Evolutionary conservation across 305 asterid species (phyloP).

Genomic region (Striga hermonthica): DNA sequence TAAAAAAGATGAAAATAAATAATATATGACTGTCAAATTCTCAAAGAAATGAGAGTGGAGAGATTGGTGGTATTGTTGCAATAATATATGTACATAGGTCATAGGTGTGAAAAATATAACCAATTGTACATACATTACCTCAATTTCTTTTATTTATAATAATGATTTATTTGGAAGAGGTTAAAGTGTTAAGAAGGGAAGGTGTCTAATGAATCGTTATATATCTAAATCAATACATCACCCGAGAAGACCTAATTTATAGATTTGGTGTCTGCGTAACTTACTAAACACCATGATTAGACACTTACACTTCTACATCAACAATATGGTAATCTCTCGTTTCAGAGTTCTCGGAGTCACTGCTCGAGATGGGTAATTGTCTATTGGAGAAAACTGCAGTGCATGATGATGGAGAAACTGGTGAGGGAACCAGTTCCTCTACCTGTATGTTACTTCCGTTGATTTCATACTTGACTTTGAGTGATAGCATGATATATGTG

Average conservation of each 20-base stretch:
- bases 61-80: constrained; percentile 13
- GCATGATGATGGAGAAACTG: constrained; percentile 64
- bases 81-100: not conserved
- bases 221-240: not conserved
- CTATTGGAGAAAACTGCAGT: constrained; percentile 68
- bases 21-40: not conserved
- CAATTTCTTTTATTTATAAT: not conserved
- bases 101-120: not conserved
- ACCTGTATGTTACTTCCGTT: constrained; percentile 19
- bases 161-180: constrained; percentile 4
- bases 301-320: not conserved
- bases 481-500: constrained; percentile 1
- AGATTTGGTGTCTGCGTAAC: not conserved
- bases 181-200: constrained; percentile 1
- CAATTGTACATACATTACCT: not conserved
- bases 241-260: not conserved
- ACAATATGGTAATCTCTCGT: constrained; percentile 15
- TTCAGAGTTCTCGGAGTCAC: constrained; percentile 84
- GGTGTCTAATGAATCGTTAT: not conserved
- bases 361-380: constrained; percentile 81
- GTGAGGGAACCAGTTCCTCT: constrained; percentile 39
- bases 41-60: not conserved
- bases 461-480: constrained; percentile 12
- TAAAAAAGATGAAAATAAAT: not conserved
- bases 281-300: constrained; percentile 11